Evolutionary conservation across 1,139 yeast species (phyloP), one percentile per base, ranked within the genome.

Genomic region (Debaryomycetaceae sp.): DNA sequence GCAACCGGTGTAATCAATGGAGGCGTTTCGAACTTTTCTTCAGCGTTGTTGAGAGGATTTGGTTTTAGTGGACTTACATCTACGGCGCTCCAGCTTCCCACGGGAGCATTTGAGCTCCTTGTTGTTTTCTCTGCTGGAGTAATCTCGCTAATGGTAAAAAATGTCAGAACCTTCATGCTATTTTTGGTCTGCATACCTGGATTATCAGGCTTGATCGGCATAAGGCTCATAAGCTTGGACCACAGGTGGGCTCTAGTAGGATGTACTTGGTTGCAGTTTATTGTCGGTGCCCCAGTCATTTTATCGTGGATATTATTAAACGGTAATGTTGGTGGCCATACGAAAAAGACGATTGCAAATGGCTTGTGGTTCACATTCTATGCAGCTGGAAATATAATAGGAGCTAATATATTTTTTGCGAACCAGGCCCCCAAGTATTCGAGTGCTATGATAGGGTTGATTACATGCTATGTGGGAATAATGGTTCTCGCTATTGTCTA

Each of bases 251-350:
- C 58, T 5, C 42, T 59, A 16, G 63, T 56, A 2, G 55, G 69
- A 7, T 64, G 70, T 45, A 59, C 67, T 15, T 67, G 67, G 64
- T 48, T 67, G 22, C 69, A 63, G 39, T 63, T 51, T 45, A 53
- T 61, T 24, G 50, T 63, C 39, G 67, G 65, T 5, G 66, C 61
- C 2, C 67, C 66, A 11, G 61, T 63, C 28, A 61, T 64, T 37
- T 43, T 61, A 35, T 48, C 56, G 17, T 66, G 70, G 67, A 51
- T 62, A 14, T 52, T 58, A 30, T 39, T 57, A 30, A 53, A 47
- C 38, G 55, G 56, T 7, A 61, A 62, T 43, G 51, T 59, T 14
- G 54, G 58, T 8, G 67, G 67, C 5, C 45, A 53, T 9, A 49
- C 63, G 24, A 61, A 61, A 37, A 56, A 52, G 39, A 52, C 65